A percentile compares a stretch with the other conserved stretches of the same genome.
Evolutionary conservation across 305 asterid genomes (phyloP).

Genomic region (Fraxinus nigra): DNA sequence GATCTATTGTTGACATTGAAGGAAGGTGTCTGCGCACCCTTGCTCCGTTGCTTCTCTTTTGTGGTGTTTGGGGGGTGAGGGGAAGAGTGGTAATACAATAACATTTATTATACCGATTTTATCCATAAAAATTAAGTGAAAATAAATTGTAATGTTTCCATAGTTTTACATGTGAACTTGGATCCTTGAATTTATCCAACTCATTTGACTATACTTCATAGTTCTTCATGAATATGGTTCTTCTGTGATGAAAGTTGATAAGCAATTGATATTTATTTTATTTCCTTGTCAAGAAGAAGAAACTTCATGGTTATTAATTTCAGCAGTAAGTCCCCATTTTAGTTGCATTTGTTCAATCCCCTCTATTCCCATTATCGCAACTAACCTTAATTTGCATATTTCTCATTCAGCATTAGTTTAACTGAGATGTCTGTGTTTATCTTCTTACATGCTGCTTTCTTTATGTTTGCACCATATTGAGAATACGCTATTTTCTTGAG

Average conservation of each 20-base stretch:
- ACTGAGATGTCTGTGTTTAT: not conserved
- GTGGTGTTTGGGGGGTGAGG: not conserved
- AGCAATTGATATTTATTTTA: not conserved
- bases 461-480: constrained; percentile 5
- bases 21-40: not conserved
- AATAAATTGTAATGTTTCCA: not conserved
- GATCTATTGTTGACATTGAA: constrained; percentile 4
- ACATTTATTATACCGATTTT: not conserved
- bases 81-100: not conserved
- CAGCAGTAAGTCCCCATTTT: not conserved
- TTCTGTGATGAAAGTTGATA: not conserved
- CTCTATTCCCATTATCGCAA: not conserved
- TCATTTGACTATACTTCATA: not conserved
- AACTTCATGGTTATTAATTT: not conserved
- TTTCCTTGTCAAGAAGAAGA: not conserved
- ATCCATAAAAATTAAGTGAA: not conserved
- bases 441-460: not conserved
- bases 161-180: not conserved
- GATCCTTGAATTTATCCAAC: not conserved
- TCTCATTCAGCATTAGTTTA: not conserved
- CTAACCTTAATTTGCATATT: not conserved
- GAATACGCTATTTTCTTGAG: not conserved
- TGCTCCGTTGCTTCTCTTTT: not conserved
- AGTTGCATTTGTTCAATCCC: not conserved
- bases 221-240: not conserved